Conservation (phyloP, 2,329 filamentous ascomycete species). For the Fusarium liriodendri region DNA sequence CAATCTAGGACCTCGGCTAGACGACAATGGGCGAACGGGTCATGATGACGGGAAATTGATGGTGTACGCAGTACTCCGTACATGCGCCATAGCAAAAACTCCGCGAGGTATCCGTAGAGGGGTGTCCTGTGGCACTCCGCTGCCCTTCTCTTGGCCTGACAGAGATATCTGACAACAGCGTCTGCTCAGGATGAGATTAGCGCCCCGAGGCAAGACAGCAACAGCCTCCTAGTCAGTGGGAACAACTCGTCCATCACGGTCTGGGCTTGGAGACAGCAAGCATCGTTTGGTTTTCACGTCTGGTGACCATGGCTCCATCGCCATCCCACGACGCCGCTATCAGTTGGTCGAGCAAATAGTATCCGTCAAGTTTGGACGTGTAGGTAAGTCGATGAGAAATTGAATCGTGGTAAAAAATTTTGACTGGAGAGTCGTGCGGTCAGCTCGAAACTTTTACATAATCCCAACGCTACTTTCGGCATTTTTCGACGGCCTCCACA, state of each 20-base stretch:
- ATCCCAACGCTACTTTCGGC: constrained; percentile 47
- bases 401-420: constrained; percentile 48
- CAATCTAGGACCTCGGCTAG: neutral
- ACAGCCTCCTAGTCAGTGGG: constrained; percentile 4
- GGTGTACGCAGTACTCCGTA: constrained; percentile 7
- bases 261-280: constrained; percentile 8
- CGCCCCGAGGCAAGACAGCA: constrained; percentile 7
- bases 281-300: constrained; percentile 35
- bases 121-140: constrained; percentile 4
- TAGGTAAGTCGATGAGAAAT: constrained; percentile 48
- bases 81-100: constrained; percentile 3
- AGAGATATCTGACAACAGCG: constrained; percentile 12
- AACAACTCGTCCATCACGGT: constrained; percentile 20
- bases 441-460: constrained; percentile 51
- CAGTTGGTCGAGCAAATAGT: constrained; percentile 41
- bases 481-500: constrained; percentile 41
- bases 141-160: constrained; percentile 2
- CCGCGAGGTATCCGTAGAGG: neutral
- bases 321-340: constrained; percentile 42
- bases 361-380: constrained; percentile 29
- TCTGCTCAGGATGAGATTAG: constrained; percentile 17
- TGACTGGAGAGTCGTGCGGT: constrained; percentile 49
- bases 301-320: constrained; percentile 42
- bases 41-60: constrained; percentile 4
- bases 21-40: neutral